phyloP scores from a whole-genome alignment of 495 filamentous ascomycete species.

The Pyronema domesticum region DNA sequence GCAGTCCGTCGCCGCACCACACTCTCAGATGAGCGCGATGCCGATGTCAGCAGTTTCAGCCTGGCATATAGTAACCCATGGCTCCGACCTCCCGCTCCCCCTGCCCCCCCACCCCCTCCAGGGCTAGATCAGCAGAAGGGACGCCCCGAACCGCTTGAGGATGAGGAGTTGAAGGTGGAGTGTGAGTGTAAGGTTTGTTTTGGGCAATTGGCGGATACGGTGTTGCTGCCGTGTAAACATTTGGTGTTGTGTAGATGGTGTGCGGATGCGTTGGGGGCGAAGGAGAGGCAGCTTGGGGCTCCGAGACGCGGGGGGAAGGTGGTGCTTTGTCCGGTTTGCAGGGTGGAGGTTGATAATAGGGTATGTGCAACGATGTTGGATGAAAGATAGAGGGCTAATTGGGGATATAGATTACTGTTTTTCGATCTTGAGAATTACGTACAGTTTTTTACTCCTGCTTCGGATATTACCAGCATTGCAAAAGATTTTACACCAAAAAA shows the following conservation, averaged over 20 bases:
- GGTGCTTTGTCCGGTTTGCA: slow-evolving; percentile 16
- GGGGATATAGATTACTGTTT: too few species aligned
- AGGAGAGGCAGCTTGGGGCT: slow-evolving; percentile 4
- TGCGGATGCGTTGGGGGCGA: slow-evolving; percentile 14
- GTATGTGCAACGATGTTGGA: background rate
- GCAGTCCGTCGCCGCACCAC: too few species aligned
- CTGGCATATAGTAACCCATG: background rate
- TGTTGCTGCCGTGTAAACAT: slow-evolving; percentile 39
- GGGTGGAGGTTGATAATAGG: slow-evolving; percentile 11
- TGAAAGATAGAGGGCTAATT: too few species aligned
- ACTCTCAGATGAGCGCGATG: too few species aligned
- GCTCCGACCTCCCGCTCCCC: background rate
- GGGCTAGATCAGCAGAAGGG: slow-evolving; percentile 25
- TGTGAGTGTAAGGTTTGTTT: slow-evolving; percentile 41
- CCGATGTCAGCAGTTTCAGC: too few species aligned
- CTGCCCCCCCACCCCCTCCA: background rate
- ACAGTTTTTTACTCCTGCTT: too few species aligned
- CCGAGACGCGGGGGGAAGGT: slow-evolving; percentile 6
- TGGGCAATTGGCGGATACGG: slow-evolving; percentile 35
- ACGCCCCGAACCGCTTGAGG: slow-evolving; percentile 32
- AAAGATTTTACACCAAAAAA: too few species aligned
- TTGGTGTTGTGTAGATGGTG: slow-evolving; percentile 34
- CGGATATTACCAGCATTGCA: too few species aligned
- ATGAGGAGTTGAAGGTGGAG: slow-evolving; percentile 32
- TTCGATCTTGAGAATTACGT: too few species aligned